Percentiles rank a stretch among this genome's conserved stretches.
phyloP scores from a whole-genome alignment of 148 eudicot genomes.

The Beta vulgaris region DNA sequence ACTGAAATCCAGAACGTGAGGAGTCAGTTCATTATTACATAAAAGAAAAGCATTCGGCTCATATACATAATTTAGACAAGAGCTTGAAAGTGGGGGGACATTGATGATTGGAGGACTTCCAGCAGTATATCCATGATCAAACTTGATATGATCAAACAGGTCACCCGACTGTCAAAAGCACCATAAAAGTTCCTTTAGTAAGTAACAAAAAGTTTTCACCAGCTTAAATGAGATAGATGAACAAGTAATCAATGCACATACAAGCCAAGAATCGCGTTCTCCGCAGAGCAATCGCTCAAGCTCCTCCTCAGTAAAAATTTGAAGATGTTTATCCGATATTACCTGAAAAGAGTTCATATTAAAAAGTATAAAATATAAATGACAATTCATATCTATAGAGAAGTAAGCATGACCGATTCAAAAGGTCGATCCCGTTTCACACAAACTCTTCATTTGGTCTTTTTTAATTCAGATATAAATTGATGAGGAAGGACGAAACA shows the following conservation, averaged over 20 bases:
- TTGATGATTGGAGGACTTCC: conserved; percentile 78
- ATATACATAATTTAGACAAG: not conserved
- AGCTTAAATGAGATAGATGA: not conserved
- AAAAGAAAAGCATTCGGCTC: not conserved
- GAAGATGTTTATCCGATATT: conserved; percentile 66
- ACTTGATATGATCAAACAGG: conserved; percentile 79
- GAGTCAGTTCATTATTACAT: not conserved
- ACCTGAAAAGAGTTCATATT: conserved; percentile 46
- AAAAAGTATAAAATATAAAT: not conserved
- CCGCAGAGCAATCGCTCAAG: conserved; percentile 84
- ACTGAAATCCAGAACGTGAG: conserved; percentile 40
- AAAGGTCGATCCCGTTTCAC: not conserved
- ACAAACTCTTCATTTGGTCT: not conserved
- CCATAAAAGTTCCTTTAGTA: conserved; percentile 4
- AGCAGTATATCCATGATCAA: conserved; percentile 92
- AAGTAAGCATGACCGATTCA: not conserved
- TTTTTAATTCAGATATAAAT: too few relatives aligned
- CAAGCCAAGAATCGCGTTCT: conserved; percentile 77
- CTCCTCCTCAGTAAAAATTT: conserved; percentile 78
- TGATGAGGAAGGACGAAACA: too few relatives aligned
- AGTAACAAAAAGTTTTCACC: not conserved
- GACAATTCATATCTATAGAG: not conserved
- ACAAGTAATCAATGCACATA: conserved; percentile 35
- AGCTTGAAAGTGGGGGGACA: conserved; percentile 37
- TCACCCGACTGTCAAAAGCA: conserved; percentile 58